A percentile compares a stretch with the other conserved stretches of the same genome.
phyloP scores from a whole-genome alignment of 2,329 filamentous ascomycete species.

The Aspergillus uvarum region DNA sequence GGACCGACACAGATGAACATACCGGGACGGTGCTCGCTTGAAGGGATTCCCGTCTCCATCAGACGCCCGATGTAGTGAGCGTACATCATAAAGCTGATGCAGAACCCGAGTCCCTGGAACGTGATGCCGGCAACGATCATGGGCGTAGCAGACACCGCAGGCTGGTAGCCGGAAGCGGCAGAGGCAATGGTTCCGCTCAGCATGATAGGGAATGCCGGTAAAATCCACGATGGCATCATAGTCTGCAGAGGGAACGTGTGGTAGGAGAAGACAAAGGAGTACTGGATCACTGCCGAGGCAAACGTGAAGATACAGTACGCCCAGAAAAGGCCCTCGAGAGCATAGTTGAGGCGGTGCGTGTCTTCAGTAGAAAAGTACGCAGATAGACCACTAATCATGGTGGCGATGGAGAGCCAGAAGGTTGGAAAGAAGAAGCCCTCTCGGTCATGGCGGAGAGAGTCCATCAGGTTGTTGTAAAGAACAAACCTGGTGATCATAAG shows the following conservation, averaged over 20 bases:
- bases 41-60: conserved; percentile 65
- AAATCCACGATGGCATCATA: conserved; percentile 73
- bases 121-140: conserved; percentile 67
- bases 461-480: conserved; percentile 55
- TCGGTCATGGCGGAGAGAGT: conserved; percentile 61
- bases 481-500: conserved; percentile 62
- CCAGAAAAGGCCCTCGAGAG: conserved; percentile 68
- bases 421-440: conserved; percentile 73
- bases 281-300: conserved; percentile 63
- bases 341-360: conserved; percentile 57
- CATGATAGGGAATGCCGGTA: conserved; percentile 75
- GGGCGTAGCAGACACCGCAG: conserved; percentile 55
- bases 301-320: conserved; percentile 63
- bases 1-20: conserved; percentile 76
- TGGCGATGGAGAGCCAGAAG: conserved; percentile 67
- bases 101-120: conserved; percentile 69
- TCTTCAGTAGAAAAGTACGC: conserved; percentile 63
- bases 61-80: conserved; percentile 69
- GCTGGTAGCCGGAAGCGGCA: conserved; percentile 62
- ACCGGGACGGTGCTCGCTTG: conserved; percentile 63
- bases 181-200: conserved; percentile 69
- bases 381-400: conserved; percentile 66
- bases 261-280: conserved; percentile 64
- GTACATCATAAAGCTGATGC: conserved; percentile 69
- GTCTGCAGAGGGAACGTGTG: conserved; percentile 62